phyloP scores from a whole-genome alignment of 352 stramenopile genomes.

The Phytophthora idaei region DNA sequence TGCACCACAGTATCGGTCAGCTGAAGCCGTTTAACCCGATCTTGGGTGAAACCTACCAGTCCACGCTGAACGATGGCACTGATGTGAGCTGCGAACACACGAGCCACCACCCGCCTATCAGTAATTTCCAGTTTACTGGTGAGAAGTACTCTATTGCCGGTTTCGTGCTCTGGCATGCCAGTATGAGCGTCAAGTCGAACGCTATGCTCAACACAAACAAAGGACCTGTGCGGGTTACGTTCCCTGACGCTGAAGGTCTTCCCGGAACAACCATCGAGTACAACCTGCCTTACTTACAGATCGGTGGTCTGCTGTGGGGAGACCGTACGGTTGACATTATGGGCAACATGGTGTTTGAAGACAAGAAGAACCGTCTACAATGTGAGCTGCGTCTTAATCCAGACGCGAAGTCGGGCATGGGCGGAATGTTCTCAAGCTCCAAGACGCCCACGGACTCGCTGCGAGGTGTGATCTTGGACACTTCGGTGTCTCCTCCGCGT shows the following conservation, averaged over 20 bases:
- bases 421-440: conserved; percentile 78
- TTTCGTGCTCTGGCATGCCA: conserved; percentile 76
- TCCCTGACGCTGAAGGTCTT: conserved; percentile 48
- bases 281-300: conserved; percentile 74
- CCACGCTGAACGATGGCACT: conserved; percentile 74
- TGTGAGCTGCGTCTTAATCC: conserved; percentile 86
- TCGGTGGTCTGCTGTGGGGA: conserved; percentile 79
- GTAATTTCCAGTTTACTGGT: conserved; percentile 80
- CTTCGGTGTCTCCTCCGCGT: conserved; percentile 42
- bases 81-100: conserved; percentile 86
- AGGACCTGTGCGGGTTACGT: conserved; percentile 73
- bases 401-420: conserved; percentile 88
- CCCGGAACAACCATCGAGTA: conserved; percentile 69
- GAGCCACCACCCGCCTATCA: conserved; percentile 86
- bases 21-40: conserved; percentile 90
- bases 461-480: conserved; percentile 73
- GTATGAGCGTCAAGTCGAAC: conserved; percentile 88
- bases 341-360: conserved; percentile 74
- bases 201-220: conserved; percentile 81
- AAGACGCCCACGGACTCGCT: conserved; percentile 83
- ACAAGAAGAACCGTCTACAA: conserved; percentile 70
- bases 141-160: conserved; percentile 77
- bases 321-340: conserved; percentile 83
- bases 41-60: conserved; percentile 81
- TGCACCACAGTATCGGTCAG: conserved; percentile 83